Evolutionary conservation across 208 protist species (phyloP).

Genomic region (Tetramitus jugosus): DNA sequence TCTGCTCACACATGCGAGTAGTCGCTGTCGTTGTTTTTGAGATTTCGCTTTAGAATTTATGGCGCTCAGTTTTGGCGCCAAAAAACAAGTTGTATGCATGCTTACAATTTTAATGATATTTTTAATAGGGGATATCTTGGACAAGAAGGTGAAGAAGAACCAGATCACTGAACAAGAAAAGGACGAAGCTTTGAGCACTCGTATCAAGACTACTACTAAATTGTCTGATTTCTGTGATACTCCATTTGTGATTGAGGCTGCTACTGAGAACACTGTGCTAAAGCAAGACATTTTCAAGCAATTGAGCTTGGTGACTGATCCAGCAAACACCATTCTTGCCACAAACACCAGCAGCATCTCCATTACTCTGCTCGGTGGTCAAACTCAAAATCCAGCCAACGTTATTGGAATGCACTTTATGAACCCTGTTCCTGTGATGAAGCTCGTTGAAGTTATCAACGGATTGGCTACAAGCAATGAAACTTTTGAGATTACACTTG

Average conservation of each 20-base stretch:
- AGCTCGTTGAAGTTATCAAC: slow-evolving; percentile 57
- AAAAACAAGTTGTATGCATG: not conserved
- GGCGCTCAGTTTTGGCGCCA: too few species aligned
- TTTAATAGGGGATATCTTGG: slow-evolving; percentile 11
- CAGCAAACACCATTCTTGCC: slow-evolving; percentile 46
- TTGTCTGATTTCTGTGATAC: slow-evolving; percentile 26
- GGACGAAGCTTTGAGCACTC: slow-evolving; percentile 4
- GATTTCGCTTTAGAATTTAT: too few species aligned
- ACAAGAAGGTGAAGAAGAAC: slow-evolving; percentile 39
- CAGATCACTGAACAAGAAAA: slow-evolving; percentile 33
- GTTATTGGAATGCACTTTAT: slow-evolving; percentile 70
- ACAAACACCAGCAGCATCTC: slow-evolving; percentile 65
- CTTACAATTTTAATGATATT: slow-evolving; percentile 1
- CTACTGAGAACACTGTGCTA: slow-evolving; percentile 34
- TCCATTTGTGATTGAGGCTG: slow-evolving; percentile 58
- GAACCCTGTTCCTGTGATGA: slow-evolving; percentile 68
- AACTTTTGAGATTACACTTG: slow-evolving; percentile 30
- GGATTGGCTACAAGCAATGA: slow-evolving; percentile 41
- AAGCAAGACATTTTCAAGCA: slow-evolving; percentile 35
- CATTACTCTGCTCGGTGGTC: slow-evolving; percentile 56
- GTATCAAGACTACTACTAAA: slow-evolving; percentile 38
- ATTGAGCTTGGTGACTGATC: slow-evolving; percentile 23
- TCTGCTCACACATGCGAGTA: too few species aligned
- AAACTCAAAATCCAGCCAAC: slow-evolving; percentile 34
- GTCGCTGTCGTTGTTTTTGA: too few species aligned